A percentile compares a stretch with the other conserved stretches of the same genome.
phyloP scores from a whole-genome alignment of 148 eudicot genomes.

The Amaranthus hypochondriacus region DNA sequence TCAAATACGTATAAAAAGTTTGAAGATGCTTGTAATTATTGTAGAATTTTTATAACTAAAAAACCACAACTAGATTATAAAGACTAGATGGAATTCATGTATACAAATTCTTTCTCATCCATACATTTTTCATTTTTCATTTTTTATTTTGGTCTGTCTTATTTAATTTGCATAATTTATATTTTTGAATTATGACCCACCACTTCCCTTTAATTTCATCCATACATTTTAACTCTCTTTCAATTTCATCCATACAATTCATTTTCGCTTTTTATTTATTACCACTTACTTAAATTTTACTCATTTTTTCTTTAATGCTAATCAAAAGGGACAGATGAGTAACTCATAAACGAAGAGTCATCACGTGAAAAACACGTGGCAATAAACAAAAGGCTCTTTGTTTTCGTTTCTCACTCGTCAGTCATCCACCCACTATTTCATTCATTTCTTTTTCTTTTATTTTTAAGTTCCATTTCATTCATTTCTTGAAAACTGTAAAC shows the following conservation, averaged over 20 bases:
- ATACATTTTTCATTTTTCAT: conserved; percentile 9
- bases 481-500: background rate
- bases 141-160: background rate
- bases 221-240: background rate
- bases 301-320: too few species aligned
- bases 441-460: background rate
- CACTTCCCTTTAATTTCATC: background rate
- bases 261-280: too few species aligned
- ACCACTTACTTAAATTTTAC: background rate
- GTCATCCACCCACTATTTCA: background rate
- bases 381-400: background rate
- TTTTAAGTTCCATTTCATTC: too few species aligned
- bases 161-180: background rate
- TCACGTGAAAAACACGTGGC: conserved; percentile 18
- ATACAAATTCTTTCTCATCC: too few species aligned
- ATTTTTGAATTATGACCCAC: background rate
- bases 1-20: too few species aligned
- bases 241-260: background rate
- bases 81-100: too few species aligned
- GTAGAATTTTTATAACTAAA: too few species aligned
- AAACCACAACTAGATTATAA: too few species aligned
- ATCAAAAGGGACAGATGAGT: background rate
- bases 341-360: background rate
- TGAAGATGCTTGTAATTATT: too few species aligned
- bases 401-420: background rate